phyloP scores from a whole-genome alignment of 1,284 basidiomycete species.

The Bondarzewia mesenterica region DNA sequence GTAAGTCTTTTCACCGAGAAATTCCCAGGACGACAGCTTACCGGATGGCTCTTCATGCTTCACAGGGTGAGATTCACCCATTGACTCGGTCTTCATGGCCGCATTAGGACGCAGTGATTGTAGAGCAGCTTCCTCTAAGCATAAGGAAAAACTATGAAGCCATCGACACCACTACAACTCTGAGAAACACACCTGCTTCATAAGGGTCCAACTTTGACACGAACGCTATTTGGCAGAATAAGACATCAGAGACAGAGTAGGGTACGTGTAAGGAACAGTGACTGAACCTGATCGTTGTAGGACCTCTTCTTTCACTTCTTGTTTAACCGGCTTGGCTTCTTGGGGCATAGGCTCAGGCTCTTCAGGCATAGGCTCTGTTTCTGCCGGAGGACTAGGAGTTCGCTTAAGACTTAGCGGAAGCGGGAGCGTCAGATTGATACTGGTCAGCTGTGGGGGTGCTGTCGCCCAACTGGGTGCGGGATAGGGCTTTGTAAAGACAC shows the following conservation, averaged over 20 bases:
- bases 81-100: neutral
- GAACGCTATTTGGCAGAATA: neutral
- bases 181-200: neutral
- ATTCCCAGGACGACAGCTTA: too few relatives aligned
- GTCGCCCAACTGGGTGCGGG: conserved; percentile 2
- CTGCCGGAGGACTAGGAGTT: conserved; percentile 1
- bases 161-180: neutral
- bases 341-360: too few relatives aligned
- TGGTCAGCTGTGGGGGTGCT: neutral
- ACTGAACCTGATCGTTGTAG: neutral
- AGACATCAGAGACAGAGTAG: too few relatives aligned
- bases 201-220: neutral
- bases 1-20: too few relatives aligned
- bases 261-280: neutral
- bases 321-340: too few relatives aligned
- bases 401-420: neutral
- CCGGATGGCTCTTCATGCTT: too few relatives aligned
- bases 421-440: neutral
- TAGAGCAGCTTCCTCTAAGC: neutral
- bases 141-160: neutral
- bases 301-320: neutral
- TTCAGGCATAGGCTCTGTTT: neutral
- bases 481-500: neutral
- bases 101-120: too few relatives aligned
- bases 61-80: neutral